Evolutionary conservation across 73 alveolate species (phyloP).

Genomic region (Breviolum minutum): DNA sequence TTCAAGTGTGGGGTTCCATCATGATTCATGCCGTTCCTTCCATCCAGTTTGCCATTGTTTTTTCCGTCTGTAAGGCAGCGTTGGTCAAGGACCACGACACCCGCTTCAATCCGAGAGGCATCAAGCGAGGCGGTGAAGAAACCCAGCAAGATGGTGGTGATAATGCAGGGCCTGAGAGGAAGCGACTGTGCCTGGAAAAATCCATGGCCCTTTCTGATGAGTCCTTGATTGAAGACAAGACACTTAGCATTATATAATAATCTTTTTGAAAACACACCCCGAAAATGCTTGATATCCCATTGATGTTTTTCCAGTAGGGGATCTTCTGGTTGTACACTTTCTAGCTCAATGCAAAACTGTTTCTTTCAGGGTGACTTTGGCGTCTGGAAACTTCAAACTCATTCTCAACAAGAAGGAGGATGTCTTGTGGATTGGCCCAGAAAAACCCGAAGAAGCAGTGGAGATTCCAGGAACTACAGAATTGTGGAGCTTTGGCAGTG

Average conservation of each 20-base stretch:
- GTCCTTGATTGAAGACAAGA: neutral
- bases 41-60: neutral
- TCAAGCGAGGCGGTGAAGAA: neutral
- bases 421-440: neutral
- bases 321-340: neutral
- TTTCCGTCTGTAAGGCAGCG: neutral
- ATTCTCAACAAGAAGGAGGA: neutral
- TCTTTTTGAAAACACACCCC: neutral
- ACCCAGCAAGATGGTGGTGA: neutral
- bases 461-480: neutral
- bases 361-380: neutral
- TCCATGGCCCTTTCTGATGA: neutral
- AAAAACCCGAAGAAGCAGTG: neutral
- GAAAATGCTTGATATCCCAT: neutral
- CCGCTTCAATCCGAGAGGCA: neutral
- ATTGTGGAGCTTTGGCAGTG: neutral
- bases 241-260: neutral
- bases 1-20: neutral
- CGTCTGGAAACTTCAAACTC: neutral
- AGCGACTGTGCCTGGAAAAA: neutral
- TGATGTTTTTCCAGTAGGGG: no score
- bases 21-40: neutral
- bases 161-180: neutral
- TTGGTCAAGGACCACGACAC: neutral
- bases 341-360: neutral